These are phyloP conservation scores for Lactarius trivialis DNA, from an alignment of 768 basidiomycete genomes.

Conservation along the genomic window DNA sequence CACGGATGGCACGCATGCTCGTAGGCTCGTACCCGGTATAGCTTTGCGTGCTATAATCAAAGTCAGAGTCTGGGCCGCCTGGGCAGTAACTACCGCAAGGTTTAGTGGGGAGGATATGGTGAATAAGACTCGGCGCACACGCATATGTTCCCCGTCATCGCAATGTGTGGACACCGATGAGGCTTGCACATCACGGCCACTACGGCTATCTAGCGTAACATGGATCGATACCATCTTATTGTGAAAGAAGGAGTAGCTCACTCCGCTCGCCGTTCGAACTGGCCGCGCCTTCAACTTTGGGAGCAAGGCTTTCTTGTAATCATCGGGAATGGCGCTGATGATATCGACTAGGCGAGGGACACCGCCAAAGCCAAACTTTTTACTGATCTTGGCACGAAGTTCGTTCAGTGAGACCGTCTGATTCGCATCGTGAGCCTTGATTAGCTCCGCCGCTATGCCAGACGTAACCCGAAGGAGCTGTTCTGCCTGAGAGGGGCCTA, in stretches of 20 bases:
- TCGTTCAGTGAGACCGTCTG: conserved; percentile 80
- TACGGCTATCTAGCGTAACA: conserved; percentile 71
- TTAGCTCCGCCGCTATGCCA: conserved; percentile 90
- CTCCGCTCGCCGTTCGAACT: conserved; percentile 94
- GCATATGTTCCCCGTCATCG: conserved; percentile 99
- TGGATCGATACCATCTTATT: background rate
- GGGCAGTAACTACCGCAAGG: conserved; percentile 74
- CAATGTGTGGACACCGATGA: conserved; percentile 98
- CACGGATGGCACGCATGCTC: conserved; percentile 97
- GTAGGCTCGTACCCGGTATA: conserved; percentile 96
- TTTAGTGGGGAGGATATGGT: background rate
- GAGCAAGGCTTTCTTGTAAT: conserved; percentile 86
- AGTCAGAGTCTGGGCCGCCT: conserved; percentile 98
- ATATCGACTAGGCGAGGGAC: conserved; percentile 95
- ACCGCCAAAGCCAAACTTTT: conserved; percentile 80
- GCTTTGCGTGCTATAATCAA: conserved; percentile 97
- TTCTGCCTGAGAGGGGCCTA: conserved; percentile 86
- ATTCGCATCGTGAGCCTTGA: conserved; percentile 76
- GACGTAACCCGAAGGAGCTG: conserved; percentile 85
- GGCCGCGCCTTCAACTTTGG: conserved; percentile 90
- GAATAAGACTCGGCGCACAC: conserved; percentile 51
- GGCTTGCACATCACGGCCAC: conserved; percentile 99
- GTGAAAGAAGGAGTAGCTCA: conserved; percentile 35
- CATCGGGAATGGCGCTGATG: conserved; percentile 96
- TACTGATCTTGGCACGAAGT: conserved; percentile 80